Evolutionary conservation across 345 rosid species (phyloP).

Genomic region (Brassica incana): DNA sequence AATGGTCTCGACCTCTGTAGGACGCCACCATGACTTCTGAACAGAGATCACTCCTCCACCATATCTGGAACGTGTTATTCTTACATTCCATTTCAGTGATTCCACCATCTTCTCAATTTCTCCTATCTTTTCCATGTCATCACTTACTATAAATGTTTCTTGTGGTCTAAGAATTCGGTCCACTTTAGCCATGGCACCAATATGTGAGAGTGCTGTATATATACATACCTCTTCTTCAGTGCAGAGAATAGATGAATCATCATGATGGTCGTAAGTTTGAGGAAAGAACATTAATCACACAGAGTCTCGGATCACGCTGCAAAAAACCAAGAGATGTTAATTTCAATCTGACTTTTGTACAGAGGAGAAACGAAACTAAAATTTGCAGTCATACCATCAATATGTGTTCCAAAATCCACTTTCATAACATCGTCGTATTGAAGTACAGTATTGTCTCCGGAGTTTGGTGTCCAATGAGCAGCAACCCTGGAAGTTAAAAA

Average conservation of each 20-base stretch:
- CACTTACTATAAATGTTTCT: not conserved
- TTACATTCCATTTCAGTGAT: not conserved
- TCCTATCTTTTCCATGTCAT: not conserved
- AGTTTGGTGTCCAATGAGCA: conserved; percentile 98
- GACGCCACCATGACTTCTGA: not conserved
- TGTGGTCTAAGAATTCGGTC: conserved; percentile 42
- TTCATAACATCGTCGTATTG: conserved; percentile 96
- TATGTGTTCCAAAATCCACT: conserved; percentile 94
- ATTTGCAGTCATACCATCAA: conserved; percentile 58
- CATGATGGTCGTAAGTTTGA: conserved; percentile 78
- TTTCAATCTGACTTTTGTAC: not conserved
- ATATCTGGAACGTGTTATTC: not conserved
- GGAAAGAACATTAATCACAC: conserved; percentile 39
- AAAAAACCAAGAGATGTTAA: conserved; percentile 30
- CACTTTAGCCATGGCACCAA: conserved; percentile 70
- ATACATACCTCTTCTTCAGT: conserved; percentile 53
- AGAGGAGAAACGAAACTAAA: not conserved
- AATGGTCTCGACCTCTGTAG: not conserved
- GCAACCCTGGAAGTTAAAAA: conserved; percentile 65
- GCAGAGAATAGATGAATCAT: conserved; percentile 65
- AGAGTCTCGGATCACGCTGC: too few species aligned
- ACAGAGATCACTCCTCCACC: not conserved
- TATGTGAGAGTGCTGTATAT: not conserved
- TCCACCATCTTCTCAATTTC: not conserved
- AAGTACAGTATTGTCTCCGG: conserved; percentile 94